phyloP scores from a whole-genome alignment of 495 filamentous ascomycete genomes.

The Penicillium cinerascens region DNA sequence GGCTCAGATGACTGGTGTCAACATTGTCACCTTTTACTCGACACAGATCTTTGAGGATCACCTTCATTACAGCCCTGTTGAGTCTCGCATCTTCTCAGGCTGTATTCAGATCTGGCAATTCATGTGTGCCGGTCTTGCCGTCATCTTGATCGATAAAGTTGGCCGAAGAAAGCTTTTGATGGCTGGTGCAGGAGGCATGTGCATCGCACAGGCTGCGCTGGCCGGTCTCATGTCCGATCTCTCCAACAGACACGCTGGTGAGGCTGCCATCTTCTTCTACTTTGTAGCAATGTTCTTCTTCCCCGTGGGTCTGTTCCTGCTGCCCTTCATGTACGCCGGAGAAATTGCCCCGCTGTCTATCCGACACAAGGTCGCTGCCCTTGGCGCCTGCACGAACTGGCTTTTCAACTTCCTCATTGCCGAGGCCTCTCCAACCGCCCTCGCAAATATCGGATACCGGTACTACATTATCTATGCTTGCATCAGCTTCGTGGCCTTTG shows the following conservation, averaged over 20 bases:
- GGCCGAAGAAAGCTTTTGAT: slow-evolving; percentile 53
- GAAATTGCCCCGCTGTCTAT: slow-evolving; percentile 65
- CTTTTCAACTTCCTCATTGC: slow-evolving; percentile 33
- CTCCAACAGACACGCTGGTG: slow-evolving; percentile 25
- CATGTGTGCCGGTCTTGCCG: slow-evolving; percentile 20
- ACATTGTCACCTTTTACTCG: background rate
- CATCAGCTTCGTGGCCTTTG: slow-evolving; percentile 32
- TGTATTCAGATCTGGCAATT: slow-evolving; percentile 30
- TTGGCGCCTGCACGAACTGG: slow-evolving; percentile 29
- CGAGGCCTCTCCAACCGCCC: slow-evolving; percentile 25
- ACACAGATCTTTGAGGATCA: background rate
- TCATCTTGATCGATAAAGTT: slow-evolving; percentile 24
- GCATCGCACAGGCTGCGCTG: slow-evolving; percentile 55
- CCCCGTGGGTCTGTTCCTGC: slow-evolving; percentile 59
- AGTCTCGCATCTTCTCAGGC: slow-evolving; percentile 20
- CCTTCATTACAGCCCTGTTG: slow-evolving; percentile 19
- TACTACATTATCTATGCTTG: slow-evolving; percentile 51
- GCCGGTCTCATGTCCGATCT: slow-evolving; percentile 36
- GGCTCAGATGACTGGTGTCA: slow-evolving; percentile 20
- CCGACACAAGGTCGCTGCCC: slow-evolving; percentile 53
- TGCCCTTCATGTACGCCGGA: slow-evolving; percentile 61
- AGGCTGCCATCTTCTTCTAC: slow-evolving; percentile 46
- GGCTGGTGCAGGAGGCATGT: slow-evolving; percentile 59
- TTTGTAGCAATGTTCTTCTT: slow-evolving; percentile 66
- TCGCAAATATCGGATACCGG: slow-evolving; percentile 40